Conservation (phyloP, 768 basidiomycete species). For the Mycena leptocephala region DNA sequence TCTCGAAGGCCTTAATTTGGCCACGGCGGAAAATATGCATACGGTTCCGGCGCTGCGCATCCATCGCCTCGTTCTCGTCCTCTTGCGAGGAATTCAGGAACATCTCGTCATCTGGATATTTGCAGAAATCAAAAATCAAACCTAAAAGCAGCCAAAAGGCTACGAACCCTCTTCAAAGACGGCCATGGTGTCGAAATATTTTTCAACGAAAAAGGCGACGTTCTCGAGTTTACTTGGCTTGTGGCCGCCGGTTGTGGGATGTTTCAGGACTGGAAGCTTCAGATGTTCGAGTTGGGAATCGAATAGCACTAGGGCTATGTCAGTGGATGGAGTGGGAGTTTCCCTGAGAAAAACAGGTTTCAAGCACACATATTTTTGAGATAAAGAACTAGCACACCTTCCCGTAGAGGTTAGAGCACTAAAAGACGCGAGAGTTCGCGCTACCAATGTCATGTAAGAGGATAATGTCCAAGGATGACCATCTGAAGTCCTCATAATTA, state of each 20-base stretch:
- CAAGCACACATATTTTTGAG: neutral
- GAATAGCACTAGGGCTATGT: slow-evolving; percentile 66
- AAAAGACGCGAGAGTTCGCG: slow-evolving; percentile 61
- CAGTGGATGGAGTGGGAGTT: neutral
- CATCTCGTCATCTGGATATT: slow-evolving; percentile 19
- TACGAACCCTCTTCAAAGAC: slow-evolving; percentile 60
- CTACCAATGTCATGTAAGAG: slow-evolving; percentile 68
- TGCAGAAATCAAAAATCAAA: neutral
- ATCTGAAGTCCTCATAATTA: slow-evolving; percentile 15
- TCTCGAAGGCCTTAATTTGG: slow-evolving; percentile 1
- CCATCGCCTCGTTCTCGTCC: slow-evolving; percentile 23
- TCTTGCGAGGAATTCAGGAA: slow-evolving; percentile 34
- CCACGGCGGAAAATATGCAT: slow-evolving; percentile 19
- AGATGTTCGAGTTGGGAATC: slow-evolving; percentile 72
- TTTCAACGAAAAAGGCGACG: slow-evolving; percentile 60
- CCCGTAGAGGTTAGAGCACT: slow-evolving; percentile 50
- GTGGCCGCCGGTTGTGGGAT: slow-evolving; percentile 40
- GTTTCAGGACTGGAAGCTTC: slow-evolving; percentile 63
- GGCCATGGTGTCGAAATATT: slow-evolving; percentile 71
- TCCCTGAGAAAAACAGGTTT: neutral
- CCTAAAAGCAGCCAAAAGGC: neutral
- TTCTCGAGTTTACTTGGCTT: slow-evolving; percentile 48
- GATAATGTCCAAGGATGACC: slow-evolving; percentile 55
- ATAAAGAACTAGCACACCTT: slow-evolving; percentile 34
- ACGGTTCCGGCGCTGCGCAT: slow-evolving; percentile 20